Conservation (phyloP, 2,329 filamentous ascomycete species). For the Incumbomyces lentus region DNA sequence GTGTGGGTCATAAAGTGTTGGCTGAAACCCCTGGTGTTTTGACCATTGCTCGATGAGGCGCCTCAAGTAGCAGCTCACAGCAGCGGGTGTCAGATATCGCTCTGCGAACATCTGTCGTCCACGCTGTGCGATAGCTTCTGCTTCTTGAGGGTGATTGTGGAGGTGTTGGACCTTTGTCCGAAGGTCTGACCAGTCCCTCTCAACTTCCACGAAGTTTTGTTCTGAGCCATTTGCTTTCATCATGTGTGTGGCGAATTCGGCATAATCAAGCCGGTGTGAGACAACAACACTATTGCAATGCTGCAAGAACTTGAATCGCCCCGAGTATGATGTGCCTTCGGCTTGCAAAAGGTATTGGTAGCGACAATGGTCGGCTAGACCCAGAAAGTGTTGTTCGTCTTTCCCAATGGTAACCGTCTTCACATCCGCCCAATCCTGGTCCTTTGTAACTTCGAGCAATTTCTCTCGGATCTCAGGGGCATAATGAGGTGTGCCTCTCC, state of each 20-base stretch:
- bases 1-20: not conserved
- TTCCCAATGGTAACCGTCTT: not conserved
- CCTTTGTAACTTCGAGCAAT: not conserved
- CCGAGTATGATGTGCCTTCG: constrained; percentile 45
- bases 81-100: constrained; percentile 44
- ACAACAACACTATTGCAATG: constrained; percentile 42
- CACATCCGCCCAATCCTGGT: not conserved
- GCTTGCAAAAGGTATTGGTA: constrained; percentile 46
- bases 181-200: constrained; percentile 48
- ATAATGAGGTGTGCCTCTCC: constrained; percentile 1
- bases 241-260: constrained; percentile 39
- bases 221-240: constrained; percentile 35
- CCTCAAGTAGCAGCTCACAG: constrained; percentile 47
- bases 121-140: constrained; percentile 43
- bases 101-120: constrained; percentile 40
- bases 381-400: constrained; percentile 25
- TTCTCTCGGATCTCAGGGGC: not conserved
- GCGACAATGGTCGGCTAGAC: constrained; percentile 44
- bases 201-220: constrained; percentile 42
- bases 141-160: constrained; percentile 32
- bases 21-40: constrained; percentile 19
- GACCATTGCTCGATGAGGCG: constrained; percentile 32
- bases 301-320: constrained; percentile 44
- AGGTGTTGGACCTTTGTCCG: constrained; percentile 34
- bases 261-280: constrained; percentile 39